These are phyloP conservation scores for Gardenia jasminoides DNA, from an alignment of 257 asterid species.

Conservation along the genomic window DNA sequence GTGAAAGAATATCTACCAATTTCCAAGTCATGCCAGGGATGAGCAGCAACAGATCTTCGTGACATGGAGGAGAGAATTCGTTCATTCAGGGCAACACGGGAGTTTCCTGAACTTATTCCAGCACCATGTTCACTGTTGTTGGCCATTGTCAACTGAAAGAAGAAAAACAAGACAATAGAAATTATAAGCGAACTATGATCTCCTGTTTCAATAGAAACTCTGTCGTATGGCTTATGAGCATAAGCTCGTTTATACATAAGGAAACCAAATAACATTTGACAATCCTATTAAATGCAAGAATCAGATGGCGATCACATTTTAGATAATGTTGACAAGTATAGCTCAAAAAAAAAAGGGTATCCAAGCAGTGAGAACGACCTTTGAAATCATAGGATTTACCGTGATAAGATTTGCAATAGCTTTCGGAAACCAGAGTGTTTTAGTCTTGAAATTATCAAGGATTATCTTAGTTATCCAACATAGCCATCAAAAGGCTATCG, in stretches of 20 bases:
- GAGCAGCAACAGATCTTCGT: conserved; percentile 73
- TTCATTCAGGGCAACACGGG: conserved; percentile 57
- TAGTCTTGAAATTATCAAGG: background rate
- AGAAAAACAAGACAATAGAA: background rate
- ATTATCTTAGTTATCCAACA: background rate
- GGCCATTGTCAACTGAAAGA: conserved; percentile 45
- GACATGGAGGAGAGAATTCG: conserved; percentile 81
- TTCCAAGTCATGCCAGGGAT: conserved; percentile 98
- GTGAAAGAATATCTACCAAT: conserved; percentile 46
- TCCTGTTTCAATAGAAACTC: background rate
- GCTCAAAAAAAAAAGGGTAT: background rate
- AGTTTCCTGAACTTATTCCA: conserved; percentile 29
- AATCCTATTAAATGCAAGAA: background rate
- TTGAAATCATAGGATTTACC: background rate
- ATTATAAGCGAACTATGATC: background rate
- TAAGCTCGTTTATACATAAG: background rate
- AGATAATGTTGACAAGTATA: background rate
- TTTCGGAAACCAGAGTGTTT: background rate
- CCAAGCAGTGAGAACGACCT: background rate
- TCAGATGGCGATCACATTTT: background rate
- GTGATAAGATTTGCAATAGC: background rate
- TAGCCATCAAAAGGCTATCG: background rate
- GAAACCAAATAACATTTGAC: background rate
- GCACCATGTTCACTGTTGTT: conserved; percentile 26
- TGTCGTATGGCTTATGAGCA: background rate